These are phyloP conservation scores for Cercospora sp. DNA, from an alignment of 2,329 filamentous ascomycete genomes.

Conservation along the genomic window DNA sequence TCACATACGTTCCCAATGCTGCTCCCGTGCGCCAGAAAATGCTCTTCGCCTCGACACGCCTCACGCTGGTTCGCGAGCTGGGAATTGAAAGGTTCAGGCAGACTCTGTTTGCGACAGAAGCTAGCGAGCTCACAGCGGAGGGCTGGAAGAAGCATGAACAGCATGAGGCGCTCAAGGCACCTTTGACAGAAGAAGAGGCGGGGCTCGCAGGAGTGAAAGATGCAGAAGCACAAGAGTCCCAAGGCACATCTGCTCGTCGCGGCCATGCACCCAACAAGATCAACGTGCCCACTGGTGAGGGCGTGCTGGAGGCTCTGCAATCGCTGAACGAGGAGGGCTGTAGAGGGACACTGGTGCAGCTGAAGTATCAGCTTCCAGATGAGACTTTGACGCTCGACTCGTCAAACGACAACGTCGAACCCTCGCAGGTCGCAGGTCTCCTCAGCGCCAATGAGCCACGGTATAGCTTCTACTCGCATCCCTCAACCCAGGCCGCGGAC, in stretches of 20 bases:
- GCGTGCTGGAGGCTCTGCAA: conserved; percentile 64
- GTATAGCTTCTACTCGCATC: conserved; percentile 75
- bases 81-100: conserved; percentile 78
- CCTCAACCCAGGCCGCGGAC: conserved; percentile 50
- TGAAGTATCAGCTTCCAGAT: conserved; percentile 54
- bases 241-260: conserved; percentile 64
- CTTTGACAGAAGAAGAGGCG: conserved; percentile 76
- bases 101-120: conserved; percentile 69
- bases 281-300: conserved; percentile 58
- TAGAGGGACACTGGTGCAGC: conserved; percentile 28
- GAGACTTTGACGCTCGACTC: conserved; percentile 69
- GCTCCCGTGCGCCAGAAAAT: conserved; percentile 83
- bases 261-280: conserved; percentile 50
- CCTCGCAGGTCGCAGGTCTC: conserved; percentile 57
- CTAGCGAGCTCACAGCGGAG: conserved; percentile 65
- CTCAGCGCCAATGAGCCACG: conserved; percentile 71
- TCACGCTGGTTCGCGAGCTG: conserved; percentile 73
- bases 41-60: conserved; percentile 75
- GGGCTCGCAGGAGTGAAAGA: conserved; percentile 70
- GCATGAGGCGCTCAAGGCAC: conserved; percentile 62
- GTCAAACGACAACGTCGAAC: conserved; percentile 53
- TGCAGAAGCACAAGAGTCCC: conserved; percentile 71
- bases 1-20: conserved; percentile 77
- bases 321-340: conserved; percentile 53
- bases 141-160: conserved; percentile 74